These are phyloP conservation scores for Spergularia azorica DNA, from an alignment of 179 eudicot genomes.

Conservation along the genomic window DNA sequence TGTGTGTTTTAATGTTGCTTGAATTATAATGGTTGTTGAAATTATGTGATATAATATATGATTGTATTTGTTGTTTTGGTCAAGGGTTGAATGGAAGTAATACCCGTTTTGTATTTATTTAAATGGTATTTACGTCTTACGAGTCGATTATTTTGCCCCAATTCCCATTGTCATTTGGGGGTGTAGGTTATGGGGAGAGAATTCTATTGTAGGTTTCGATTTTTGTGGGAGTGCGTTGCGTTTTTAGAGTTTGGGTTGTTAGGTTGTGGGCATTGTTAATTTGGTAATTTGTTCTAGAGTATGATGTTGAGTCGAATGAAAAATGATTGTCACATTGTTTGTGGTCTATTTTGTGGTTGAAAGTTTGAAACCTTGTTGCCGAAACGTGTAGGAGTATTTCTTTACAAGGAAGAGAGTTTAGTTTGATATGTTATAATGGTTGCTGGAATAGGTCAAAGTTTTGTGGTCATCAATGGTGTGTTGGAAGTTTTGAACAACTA, in stretches of 20 bases:
- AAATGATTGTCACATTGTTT: background rate
- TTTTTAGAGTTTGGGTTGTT: background rate
- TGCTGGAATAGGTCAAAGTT: constrained; percentile 11
- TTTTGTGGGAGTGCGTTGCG: background rate
- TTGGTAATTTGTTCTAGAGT: background rate
- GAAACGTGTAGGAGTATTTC: background rate
- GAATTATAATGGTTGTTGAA: background rate
- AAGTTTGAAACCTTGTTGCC: background rate
- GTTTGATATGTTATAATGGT: background rate
- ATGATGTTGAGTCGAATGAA: constrained; percentile 3
- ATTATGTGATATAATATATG: no score
- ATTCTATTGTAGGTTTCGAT: background rate
- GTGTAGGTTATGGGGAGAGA: background rate
- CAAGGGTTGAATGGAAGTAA: constrained; percentile 8
- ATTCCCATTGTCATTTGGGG: background rate
- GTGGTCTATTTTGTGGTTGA: background rate
- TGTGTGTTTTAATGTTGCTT: background rate
- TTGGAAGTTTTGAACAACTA: background rate
- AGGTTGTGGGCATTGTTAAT: constrained; percentile 9
- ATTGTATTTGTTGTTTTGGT: background rate
- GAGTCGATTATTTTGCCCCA: background rate
- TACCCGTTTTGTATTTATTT: background rate
- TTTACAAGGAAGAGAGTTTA: background rate
- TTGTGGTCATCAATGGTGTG: background rate
- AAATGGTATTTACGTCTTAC: background rate